Evolutionary conservation across 2,329 filamentous ascomycete genomes (phyloP).

Genomic region (Helicocarpus griseus): DNA sequence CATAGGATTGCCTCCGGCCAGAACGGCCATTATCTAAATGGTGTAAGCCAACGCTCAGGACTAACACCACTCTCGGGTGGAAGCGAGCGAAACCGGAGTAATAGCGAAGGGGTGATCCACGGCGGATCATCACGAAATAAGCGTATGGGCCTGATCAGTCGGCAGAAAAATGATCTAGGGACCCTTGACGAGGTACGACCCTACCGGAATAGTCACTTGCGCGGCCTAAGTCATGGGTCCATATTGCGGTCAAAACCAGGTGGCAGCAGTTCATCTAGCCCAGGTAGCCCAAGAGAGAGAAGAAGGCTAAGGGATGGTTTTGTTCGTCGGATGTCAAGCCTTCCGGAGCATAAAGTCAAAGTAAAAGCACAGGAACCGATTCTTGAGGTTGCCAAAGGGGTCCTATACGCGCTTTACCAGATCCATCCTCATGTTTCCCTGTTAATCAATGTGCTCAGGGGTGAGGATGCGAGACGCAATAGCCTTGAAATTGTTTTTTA

Average conservation of each 20-base stretch:
- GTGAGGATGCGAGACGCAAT: slow-evolving; percentile 38
- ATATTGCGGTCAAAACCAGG: slow-evolving; percentile 33
- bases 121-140: slow-evolving; percentile 40
- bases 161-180: slow-evolving; percentile 46
- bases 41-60: slow-evolving; percentile 55
- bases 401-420: slow-evolving; percentile 47
- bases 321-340: slow-evolving; percentile 45
- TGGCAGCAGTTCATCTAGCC: slow-evolving; percentile 33
- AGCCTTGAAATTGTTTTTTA: slow-evolving; percentile 48
- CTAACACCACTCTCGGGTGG: slow-evolving; percentile 62
- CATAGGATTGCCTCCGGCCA: slow-evolving; percentile 50
- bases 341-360: slow-evolving; percentile 46
- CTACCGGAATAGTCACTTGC: slow-evolving; percentile 45
- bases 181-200: slow-evolving; percentile 43
- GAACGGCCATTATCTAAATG: slow-evolving; percentile 23
- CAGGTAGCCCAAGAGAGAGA: slow-evolving; percentile 34
- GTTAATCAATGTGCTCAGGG: slow-evolving; percentile 39
- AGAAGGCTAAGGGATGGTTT: slow-evolving; percentile 33
- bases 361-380: slow-evolving; percentile 39
- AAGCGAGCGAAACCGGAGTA: slow-evolving; percentile 50
- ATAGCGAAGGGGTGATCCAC: slow-evolving; percentile 51
- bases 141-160: slow-evolving; percentile 51
- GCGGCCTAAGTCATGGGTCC: slow-evolving; percentile 50
- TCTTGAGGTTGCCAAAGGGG: slow-evolving; percentile 46
- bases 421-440: slow-evolving; percentile 39